Conservation (phyloP, 768 basidiomycete genomes). For the Leccinum imitatum region DNA sequence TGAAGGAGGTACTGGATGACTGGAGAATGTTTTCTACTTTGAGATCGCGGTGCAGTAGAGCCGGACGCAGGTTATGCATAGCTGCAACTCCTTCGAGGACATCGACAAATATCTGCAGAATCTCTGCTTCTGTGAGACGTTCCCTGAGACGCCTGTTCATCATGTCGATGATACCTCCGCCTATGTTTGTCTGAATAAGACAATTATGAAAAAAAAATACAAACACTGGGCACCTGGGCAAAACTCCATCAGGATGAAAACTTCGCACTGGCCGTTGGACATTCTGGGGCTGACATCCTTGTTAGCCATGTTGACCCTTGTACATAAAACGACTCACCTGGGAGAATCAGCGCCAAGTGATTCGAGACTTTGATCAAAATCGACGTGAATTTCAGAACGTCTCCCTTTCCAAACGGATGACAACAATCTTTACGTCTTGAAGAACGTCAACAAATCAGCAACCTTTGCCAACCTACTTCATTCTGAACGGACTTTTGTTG, state of each 20-base stretch:
- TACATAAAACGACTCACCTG: slow-evolving; percentile 45
- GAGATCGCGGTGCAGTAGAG: slow-evolving; percentile 93
- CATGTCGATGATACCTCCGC: slow-evolving; percentile 99
- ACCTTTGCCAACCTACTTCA: background rate
- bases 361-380: slow-evolving; percentile 88
- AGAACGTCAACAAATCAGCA: slow-evolving; percentile 16
- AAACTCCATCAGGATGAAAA: slow-evolving; percentile 99
- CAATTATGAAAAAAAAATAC: slow-evolving; percentile 1
- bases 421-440: slow-evolving; percentile 62
- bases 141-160: slow-evolving; percentile 97
- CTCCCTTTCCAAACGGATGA: slow-evolving; percentile 42
- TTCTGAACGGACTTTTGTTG: slow-evolving; percentile 45
- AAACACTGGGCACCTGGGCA: slow-evolving; percentile 64
- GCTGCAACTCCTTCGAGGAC: slow-evolving; percentile 95
- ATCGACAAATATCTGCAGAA: slow-evolving; percentile 96
- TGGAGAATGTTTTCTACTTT: slow-evolving; percentile 99
- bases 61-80: slow-evolving; percentile 92
- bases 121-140: slow-evolving; percentile 92
- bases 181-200: slow-evolving; percentile 38
- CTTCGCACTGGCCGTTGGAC: slow-evolving; percentile 84
- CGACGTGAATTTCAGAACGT: slow-evolving; percentile 74
- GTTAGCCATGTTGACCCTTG: slow-evolving; percentile 1
- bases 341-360: slow-evolving; percentile 84
- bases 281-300: slow-evolving; percentile 56
- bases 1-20: slow-evolving; percentile 79